These are phyloP conservation scores for Clathrospora elynae DNA, from an alignment of 2,329 filamentous ascomycete species.

Conservation along the genomic window DNA sequence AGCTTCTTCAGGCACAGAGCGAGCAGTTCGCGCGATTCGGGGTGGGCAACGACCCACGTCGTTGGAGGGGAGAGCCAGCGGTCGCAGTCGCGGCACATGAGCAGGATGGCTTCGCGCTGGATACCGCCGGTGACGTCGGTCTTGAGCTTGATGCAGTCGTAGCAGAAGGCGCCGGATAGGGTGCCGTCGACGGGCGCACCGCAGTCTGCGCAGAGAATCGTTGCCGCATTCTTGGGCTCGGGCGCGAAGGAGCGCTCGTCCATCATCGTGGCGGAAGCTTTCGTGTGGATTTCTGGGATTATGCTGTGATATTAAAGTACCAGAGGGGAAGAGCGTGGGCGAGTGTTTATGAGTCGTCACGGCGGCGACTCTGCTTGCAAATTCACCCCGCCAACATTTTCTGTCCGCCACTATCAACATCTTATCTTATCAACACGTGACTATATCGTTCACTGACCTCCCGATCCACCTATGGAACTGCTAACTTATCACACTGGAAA, in stretches of 20 bases:
- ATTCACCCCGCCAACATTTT: constrained; percentile 41
- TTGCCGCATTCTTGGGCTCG: constrained; percentile 55
- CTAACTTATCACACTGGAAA: no score
- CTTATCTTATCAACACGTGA: constrained; percentile 40
- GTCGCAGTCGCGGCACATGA: constrained; percentile 94
- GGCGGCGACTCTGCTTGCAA: constrained; percentile 36
- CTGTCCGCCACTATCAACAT: constrained; percentile 17
- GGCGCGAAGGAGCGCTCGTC: constrained; percentile 50
- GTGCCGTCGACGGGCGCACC: constrained; percentile 95
- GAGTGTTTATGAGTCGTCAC: constrained; percentile 21
- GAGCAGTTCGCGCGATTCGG: constrained; percentile 89
- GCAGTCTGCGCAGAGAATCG: constrained; percentile 98
- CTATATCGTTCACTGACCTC: no score
- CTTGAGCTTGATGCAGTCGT: constrained; percentile 93
- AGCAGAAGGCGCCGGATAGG: constrained; percentile 81
- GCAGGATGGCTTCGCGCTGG: constrained; percentile 84
- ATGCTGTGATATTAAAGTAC: no score
- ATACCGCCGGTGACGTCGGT: constrained; percentile 92
- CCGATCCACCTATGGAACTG: no score
- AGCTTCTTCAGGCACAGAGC: constrained; percentile 90
- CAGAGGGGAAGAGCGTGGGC: constrained; percentile 4
- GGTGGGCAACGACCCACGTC: constrained; percentile 82
- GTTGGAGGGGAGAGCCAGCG: constrained; percentile 83
- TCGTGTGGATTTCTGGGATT: no score
- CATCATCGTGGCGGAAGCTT: constrained; percentile 51